These are phyloP conservation scores for Pseudoturritis turrita DNA, from an alignment of 345 rosid genomes.

Conservation along the genomic window DNA sequence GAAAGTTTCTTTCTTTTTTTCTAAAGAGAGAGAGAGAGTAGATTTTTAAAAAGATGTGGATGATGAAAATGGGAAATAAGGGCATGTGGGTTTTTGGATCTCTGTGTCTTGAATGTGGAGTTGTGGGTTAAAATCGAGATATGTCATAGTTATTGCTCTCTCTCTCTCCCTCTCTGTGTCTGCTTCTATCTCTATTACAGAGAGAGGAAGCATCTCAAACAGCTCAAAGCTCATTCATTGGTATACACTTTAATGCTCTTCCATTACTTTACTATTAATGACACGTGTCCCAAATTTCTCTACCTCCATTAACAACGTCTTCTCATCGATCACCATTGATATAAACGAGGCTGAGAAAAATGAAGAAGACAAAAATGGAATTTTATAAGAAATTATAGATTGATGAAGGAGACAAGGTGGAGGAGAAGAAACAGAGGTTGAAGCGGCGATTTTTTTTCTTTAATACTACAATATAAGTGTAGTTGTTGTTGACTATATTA, in stretches of 20 bases:
- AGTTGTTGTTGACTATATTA: no score
- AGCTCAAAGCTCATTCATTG: slow-evolving; percentile 33
- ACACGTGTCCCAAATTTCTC: slow-evolving; percentile 9
- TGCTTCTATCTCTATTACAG: not conserved
- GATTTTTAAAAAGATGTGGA: not conserved
- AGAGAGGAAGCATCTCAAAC: slow-evolving; percentile 17
- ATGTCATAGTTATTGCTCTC: slow-evolving; percentile 20
- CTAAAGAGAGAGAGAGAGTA: not conserved
- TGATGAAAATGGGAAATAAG: not conserved
- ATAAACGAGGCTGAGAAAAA: slow-evolving; percentile 11
- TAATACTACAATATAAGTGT: not conserved
- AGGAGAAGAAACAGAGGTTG: not conserved
- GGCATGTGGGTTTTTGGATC: slow-evolving; percentile 7
- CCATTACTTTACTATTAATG: not conserved
- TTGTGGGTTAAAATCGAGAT: slow-evolving; percentile 30
- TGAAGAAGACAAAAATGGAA: not conserved
- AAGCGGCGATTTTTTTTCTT: not conserved
- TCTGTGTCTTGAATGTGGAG: slow-evolving; percentile 21
- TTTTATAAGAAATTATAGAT: not conserved
- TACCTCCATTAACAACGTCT: slow-evolving; percentile 6
- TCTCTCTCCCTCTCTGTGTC: not conserved
- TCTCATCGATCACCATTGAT: slow-evolving; percentile 20
- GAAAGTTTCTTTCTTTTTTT: not conserved
- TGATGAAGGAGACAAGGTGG: not conserved
- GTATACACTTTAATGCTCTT: slow-evolving; percentile 25